Evolutionary conservation across 1,284 basidiomycete species (phyloP).

Genomic region (Ustilago tritici): DNA sequence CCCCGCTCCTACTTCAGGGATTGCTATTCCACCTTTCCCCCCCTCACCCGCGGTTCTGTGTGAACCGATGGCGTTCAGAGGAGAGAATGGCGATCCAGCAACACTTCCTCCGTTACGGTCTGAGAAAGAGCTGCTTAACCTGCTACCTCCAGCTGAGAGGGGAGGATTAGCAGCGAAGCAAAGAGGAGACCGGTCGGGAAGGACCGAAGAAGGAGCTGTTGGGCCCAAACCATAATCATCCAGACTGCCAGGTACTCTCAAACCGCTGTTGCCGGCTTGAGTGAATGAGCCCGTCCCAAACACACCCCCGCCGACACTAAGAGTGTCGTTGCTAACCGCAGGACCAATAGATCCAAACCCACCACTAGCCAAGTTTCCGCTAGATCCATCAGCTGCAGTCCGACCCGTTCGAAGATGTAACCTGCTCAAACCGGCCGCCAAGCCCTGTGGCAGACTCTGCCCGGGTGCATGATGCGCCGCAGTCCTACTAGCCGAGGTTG

Average conservation of each 20-base stretch:
- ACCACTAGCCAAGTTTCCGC: slow-evolving; percentile 10
- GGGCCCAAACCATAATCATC: slow-evolving; percentile 56
- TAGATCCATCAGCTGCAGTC: slow-evolving; percentile 6
- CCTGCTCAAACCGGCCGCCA: slow-evolving; percentile 85
- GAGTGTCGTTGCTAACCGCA: background rate
- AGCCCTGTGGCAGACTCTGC: slow-evolving; percentile 85
- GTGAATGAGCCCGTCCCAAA: slow-evolving; percentile 17
- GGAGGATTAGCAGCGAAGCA: slow-evolving; percentile 24
- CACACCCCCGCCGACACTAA: background rate
- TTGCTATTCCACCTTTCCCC: slow-evolving; percentile 37
- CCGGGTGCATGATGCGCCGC: slow-evolving; percentile 79
- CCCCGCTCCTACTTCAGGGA: slow-evolving; percentile 18
- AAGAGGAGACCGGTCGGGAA: slow-evolving; percentile 46
- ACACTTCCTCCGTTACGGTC: slow-evolving; percentile 30
- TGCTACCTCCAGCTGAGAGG: background rate
- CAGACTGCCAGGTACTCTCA: slow-evolving; percentile 25
- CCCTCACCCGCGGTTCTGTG: slow-evolving; percentile 17
- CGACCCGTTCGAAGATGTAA: slow-evolving; percentile 75
- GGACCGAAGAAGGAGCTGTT: slow-evolving; percentile 58
- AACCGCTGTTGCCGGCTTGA: slow-evolving; percentile 22
- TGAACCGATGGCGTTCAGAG: slow-evolving; percentile 40
- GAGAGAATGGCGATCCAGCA: slow-evolving; percentile 35
- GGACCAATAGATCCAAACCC: slow-evolving; percentile 21
- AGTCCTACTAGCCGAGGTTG: slow-evolving; percentile 32
- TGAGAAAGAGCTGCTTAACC: slow-evolving; percentile 37